Conservation (phyloP, 2,329 filamentous ascomycete species). For the Periglandula ipomoeae region DNA sequence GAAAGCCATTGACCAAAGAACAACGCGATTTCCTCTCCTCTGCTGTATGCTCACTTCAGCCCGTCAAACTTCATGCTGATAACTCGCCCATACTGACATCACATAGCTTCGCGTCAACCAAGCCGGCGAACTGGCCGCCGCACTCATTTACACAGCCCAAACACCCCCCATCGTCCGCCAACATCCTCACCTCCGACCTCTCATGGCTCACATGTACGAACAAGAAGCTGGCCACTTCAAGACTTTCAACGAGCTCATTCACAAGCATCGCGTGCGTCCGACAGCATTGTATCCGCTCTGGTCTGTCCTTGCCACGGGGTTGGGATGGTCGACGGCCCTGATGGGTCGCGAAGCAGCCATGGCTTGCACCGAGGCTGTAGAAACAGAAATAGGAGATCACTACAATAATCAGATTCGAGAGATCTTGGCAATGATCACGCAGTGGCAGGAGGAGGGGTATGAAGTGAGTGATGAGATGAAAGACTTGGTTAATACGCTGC, state of each 20-base stretch:
- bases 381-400: slow-evolving; percentile 94
- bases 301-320: slow-evolving; percentile 65
- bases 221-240: slow-evolving; percentile 83
- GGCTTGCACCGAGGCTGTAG: slow-evolving; percentile 97
- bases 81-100: neutral
- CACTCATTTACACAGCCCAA: slow-evolving; percentile 86
- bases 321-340: slow-evolving; percentile 84
- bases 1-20: slow-evolving; percentile 54
- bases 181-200: slow-evolving; percentile 76
- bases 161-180: slow-evolving; percentile 69
- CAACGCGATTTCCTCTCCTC: slow-evolving; percentile 69
- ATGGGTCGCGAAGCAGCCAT: slow-evolving; percentile 92
- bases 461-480: slow-evolving; percentile 71
- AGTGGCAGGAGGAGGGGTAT: slow-evolving; percentile 69
- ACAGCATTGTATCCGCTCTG: slow-evolving; percentile 90
- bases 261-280: slow-evolving; percentile 81
- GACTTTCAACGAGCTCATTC: slow-evolving; percentile 76
- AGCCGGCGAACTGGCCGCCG: slow-evolving; percentile 92
- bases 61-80: neutral
- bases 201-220: slow-evolving; percentile 98
- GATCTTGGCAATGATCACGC: slow-evolving; percentile 69
- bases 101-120: slow-evolving; percentile 83
- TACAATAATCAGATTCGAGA: slow-evolving; percentile 87
- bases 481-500: slow-evolving; percentile 62
- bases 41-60: slow-evolving; percentile 41